Conservation (phyloP, 1,284 basidiomycete species). For the Erythrobasidium hasegawianum region DNA sequence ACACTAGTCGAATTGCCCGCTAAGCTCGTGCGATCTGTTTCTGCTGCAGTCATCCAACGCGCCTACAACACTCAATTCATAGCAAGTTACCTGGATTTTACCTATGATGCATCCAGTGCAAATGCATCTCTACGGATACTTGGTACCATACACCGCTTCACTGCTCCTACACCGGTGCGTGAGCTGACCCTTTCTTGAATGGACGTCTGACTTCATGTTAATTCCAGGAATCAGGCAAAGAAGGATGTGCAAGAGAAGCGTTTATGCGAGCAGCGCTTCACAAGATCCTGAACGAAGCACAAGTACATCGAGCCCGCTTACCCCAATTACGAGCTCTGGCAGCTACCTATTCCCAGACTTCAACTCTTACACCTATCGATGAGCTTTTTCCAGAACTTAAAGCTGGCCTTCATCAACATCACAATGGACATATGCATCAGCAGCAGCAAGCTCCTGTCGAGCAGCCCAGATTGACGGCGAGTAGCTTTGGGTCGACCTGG, state of each 20-base stretch:
- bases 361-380: constrained; percentile 16
- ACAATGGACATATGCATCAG: background rate
- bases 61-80: constrained; percentile 25
- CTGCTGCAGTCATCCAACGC: constrained; percentile 21
- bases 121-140: constrained; percentile 24
- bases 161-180: constrained; percentile 11
- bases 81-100: constrained; percentile 12
- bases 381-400: constrained; percentile 18
- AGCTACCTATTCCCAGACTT: constrained; percentile 13
- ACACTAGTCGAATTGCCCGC: too few species aligned
- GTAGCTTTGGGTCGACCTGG: too few species aligned
- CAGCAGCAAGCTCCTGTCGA: background rate
- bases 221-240: constrained; percentile 17
- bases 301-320: constrained; percentile 2
- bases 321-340: constrained; percentile 8
- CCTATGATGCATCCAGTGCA: constrained; percentile 11
- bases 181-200: background rate
- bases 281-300: constrained; percentile 15
- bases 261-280: constrained; percentile 5
- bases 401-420: too few species aligned
- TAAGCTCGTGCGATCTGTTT: background rate
- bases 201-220: background rate
- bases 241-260: constrained; percentile 27
- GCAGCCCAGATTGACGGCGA: too few species aligned
- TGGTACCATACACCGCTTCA: constrained; percentile 13